These are phyloP conservation scores for Aureobasidium mangrovei DNA, from an alignment of 2,329 filamentous ascomycete species.

Conservation along the genomic window DNA sequence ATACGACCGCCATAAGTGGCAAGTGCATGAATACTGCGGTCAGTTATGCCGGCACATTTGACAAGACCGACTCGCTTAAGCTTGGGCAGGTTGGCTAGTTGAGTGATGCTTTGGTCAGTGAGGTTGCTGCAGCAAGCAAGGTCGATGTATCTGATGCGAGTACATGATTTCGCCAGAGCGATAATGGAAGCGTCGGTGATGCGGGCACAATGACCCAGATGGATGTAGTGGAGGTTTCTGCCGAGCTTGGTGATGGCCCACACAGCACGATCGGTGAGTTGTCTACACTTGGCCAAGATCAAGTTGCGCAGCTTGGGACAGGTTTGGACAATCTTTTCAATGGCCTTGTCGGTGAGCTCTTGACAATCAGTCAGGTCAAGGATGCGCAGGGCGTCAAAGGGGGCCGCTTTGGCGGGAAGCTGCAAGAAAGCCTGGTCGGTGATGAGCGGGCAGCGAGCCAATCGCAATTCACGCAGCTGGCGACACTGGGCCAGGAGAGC, in stretches of 20 bases:
- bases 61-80: slow-evolving; percentile 90
- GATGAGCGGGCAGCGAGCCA: slow-evolving; percentile 77
- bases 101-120: slow-evolving; percentile 77
- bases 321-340: slow-evolving; percentile 77
- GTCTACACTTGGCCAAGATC: slow-evolving; percentile 86
- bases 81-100: slow-evolving; percentile 80
- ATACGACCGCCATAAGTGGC: slow-evolving; percentile 45
- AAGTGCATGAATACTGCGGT: slow-evolving; percentile 76
- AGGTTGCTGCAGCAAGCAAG: slow-evolving; percentile 87
- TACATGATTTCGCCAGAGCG: slow-evolving; percentile 74
- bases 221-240: slow-evolving; percentile 95
- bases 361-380: slow-evolving; percentile 86
- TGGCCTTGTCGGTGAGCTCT: slow-evolving; percentile 73
- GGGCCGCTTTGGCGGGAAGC: slow-evolving; percentile 54
- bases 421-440: slow-evolving; percentile 81
- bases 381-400: slow-evolving; percentile 81
- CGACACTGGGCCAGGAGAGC: slow-evolving; percentile 68
- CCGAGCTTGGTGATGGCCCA: slow-evolving; percentile 78
- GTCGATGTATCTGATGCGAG: slow-evolving; percentile 93
- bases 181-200: slow-evolving; percentile 87
- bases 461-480: slow-evolving; percentile 79
- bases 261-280: slow-evolving; percentile 84
- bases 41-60: slow-evolving; percentile 85
- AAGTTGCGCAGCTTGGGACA: slow-evolving; percentile 86
- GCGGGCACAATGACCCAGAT: slow-evolving; percentile 84